Evolutionary conservation across 2,329 filamentous ascomycete species (phyloP), one percentile per base, ranked within the genome.

Genomic region (Botryotinia calthae): DNA sequence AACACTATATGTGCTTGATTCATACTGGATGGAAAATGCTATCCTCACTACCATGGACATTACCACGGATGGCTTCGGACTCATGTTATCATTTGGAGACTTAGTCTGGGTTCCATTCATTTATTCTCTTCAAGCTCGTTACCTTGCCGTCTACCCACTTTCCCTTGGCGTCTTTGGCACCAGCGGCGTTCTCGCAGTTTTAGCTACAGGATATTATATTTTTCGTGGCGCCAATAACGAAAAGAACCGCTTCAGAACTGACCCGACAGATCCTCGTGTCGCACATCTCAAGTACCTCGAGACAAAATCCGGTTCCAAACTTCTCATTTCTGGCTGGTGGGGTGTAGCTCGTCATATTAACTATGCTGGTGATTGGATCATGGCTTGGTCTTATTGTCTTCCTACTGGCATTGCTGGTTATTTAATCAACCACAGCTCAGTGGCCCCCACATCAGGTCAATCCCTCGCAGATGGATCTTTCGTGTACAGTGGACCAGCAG

Each of bases 1-100:
- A 82, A 86, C 88, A 0, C 82, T 97, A 73, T 98, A 98, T 82
- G 89, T 94, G 9, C 84, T 98, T 51, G 95, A 98, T 81, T 90
- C 90, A 12, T 89, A 94, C 76, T 94, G 91, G 85, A 96, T 95
- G 87, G 95, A 98, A 82, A 87, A 93, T 0, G 92, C 94, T 2
- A 92, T 98, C 75, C 84, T 98, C 76, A 98, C 95, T 1, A 98
- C 94, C 46, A 98, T 98, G 84, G 95, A 98, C 80, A 92, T 98
- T 76, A 97, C 91, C 69, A 93, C 90, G 59, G 95, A 98, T 78
- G 95, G 95, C 9, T 97, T 98, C 78, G 95, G 95, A 70, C 94
- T 94, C 84, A 98, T 98, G 95, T 87, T 98, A 48, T 86, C 93
- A 2, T 98, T 98, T 81, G 95, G 94, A 72, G 95, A 98, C 79